Evolutionary conservation across 148 eudicot genomes (phyloP).

Genomic region (Rhododendron molle): DNA sequence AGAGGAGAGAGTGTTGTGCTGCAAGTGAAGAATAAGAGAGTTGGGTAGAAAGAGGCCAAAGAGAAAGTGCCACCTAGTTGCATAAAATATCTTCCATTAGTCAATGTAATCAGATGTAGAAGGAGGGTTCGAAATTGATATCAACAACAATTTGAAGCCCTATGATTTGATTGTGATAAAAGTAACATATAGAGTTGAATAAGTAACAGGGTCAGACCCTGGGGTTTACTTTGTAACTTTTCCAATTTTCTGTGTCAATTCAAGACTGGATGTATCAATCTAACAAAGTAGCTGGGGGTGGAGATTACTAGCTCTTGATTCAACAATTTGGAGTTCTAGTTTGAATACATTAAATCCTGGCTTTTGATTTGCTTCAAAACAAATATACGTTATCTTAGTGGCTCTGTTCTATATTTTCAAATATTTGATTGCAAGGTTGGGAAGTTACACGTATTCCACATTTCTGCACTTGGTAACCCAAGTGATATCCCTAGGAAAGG

Average conservation of each 20-base stretch:
- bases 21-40: not conserved
- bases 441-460: not conserved
- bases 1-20: not conserved
- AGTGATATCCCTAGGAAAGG: not conserved
- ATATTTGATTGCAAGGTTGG: not conserved
- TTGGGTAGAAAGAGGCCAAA: not conserved
- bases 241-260: not conserved
- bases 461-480: not conserved
- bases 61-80: not conserved
- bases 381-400: not conserved
- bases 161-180: not conserved
- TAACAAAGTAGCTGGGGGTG: not conserved
- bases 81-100: not conserved
- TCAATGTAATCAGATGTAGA: not conserved
- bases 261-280: not conserved
- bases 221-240: not conserved
- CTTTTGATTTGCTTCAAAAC: not conserved
- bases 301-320: not conserved
- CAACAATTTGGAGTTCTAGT: not conserved
- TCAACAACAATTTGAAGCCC: not conserved
- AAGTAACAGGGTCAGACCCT: not conserved
- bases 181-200: not conserved
- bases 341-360: not conserved
- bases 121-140: not conserved
- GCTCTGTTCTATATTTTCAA: not conserved